A percentile compares a stretch with the other conserved stretches of the same genome.
phyloP scores from a whole-genome alignment of 306 rosid genomes.

The Begonia masoniana region DNA sequence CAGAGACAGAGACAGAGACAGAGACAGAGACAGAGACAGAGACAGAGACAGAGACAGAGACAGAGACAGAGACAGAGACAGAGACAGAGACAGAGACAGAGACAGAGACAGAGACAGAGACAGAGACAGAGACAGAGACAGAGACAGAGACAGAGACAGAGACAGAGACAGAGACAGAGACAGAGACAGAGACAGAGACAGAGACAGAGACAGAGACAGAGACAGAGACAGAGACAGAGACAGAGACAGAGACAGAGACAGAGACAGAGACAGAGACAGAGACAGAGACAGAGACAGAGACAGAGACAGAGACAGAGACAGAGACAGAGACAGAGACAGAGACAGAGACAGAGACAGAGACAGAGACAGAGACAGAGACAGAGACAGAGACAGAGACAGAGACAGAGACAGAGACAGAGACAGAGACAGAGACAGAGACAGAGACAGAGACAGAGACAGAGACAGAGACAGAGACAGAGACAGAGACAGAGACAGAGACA shows the following conservation, averaged over 20 bases:
- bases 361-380: conserved; percentile 17
- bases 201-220: conserved; percentile 24
- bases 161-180: conserved; percentile 15
- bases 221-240: conserved; percentile 19
- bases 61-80: conserved; percentile 14
- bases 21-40: conserved; percentile 19
- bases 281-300: conserved; percentile 8
- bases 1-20: conserved; percentile 21
- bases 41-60: conserved; percentile 22
- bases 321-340: conserved; percentile 20
- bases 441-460: conserved; percentile 20
- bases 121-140: conserved; percentile 17
- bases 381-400: conserved; percentile 5
- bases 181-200: conserved; percentile 9
- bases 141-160: conserved; percentile 23
- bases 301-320: conserved; percentile 22
- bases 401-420: conserved; percentile 23
- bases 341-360: conserved; percentile 22
- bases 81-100: conserved; percentile 10
- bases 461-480: conserved; percentile 20
- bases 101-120: conserved; percentile 24
- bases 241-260: conserved; percentile 21
- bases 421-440: conserved; percentile 19
- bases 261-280: conserved; percentile 17
- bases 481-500: conserved; percentile 2